phyloP scores from a whole-genome alignment of 371 early-diverging fungal genomes.

The Mortierella sp. region DNA sequence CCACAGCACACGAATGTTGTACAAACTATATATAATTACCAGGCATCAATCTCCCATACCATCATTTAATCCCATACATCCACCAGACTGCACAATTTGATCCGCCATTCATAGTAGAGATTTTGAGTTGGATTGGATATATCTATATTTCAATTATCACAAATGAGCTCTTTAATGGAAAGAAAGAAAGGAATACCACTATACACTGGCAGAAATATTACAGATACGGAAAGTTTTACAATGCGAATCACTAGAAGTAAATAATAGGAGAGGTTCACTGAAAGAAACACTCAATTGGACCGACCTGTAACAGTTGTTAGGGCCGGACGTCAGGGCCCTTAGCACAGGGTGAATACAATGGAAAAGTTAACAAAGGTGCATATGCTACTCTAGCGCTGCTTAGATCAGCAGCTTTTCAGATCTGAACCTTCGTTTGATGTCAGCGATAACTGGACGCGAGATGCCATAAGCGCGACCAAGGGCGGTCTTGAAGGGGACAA shows the following conservation, averaged over 20 bases:
- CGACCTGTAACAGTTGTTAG: neutral
- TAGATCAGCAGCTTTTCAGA: constrained; percentile 93
- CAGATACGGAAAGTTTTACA: neutral
- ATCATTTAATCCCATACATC: too few relatives aligned
- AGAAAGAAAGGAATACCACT: constrained; percentile 12
- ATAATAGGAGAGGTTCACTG: neutral
- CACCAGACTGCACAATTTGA: too few relatives aligned
- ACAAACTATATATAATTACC: too few relatives aligned
- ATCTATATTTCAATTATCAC: too few relatives aligned
- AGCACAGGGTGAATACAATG: neutral
- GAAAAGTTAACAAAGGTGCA: neutral
- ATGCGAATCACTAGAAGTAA: neutral
- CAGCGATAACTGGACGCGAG: constrained; percentile 93
- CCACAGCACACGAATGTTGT: too few relatives aligned
- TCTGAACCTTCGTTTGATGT: constrained; percentile 98
- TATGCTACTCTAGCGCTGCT: constrained; percentile 13
- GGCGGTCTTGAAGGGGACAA: constrained; percentile 96
- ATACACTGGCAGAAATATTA: neutral
- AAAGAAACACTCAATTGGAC: neutral
- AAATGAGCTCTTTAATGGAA: neutral
- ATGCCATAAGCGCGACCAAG: constrained; percentile 99
- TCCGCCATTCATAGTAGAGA: too few relatives aligned
- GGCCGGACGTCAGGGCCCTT: neutral
- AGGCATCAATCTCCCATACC: too few relatives aligned
- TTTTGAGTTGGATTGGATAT: too few relatives aligned